Conservation (phyloP, 2,329 filamentous ascomycete genomes). For the Trichoderma semiorbis region DNA sequence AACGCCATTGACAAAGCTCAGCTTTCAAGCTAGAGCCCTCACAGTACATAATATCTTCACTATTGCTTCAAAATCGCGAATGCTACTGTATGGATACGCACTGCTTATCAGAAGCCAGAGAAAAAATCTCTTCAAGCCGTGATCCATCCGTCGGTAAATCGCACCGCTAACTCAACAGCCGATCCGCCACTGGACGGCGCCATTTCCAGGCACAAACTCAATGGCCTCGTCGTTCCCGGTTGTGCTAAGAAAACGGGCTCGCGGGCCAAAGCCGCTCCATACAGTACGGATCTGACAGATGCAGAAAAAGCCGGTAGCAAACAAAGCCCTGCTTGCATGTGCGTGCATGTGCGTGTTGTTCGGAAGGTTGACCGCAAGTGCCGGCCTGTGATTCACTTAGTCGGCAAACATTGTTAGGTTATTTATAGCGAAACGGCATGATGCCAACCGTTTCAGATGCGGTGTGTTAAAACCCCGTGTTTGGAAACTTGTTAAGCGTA, state of each 20-base stretch:
- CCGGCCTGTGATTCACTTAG: not conserved
- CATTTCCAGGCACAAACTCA: conserved; percentile 9
- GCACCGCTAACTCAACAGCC: not conserved
- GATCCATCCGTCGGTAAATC: not conserved
- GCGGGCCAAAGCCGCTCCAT: not conserved
- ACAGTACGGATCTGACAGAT: not conserved
- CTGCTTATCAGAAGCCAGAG: not conserved
- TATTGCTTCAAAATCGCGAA: not conserved
- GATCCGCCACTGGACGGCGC: not conserved
- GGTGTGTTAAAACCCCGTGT: not conserved
- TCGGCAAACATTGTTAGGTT: not conserved
- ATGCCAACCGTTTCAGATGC: not conserved
- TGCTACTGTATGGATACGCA: not conserved
- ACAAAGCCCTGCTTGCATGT: not conserved
- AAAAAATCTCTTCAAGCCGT: conserved; percentile 2
- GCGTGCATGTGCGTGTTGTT: not conserved
- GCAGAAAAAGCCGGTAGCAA: not conserved
- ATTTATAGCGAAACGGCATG: not conserved
- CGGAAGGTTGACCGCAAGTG: not conserved
- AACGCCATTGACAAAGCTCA: not conserved
- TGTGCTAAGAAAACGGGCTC: not conserved
- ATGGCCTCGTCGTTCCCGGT: not conserved
- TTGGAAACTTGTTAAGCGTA: not conserved
- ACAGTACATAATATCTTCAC: not conserved
- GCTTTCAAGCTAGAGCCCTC: not conserved